phyloP scores from a whole-genome alignment of 23 red algal genomes.

The Pyropia haitanensis region DNA sequence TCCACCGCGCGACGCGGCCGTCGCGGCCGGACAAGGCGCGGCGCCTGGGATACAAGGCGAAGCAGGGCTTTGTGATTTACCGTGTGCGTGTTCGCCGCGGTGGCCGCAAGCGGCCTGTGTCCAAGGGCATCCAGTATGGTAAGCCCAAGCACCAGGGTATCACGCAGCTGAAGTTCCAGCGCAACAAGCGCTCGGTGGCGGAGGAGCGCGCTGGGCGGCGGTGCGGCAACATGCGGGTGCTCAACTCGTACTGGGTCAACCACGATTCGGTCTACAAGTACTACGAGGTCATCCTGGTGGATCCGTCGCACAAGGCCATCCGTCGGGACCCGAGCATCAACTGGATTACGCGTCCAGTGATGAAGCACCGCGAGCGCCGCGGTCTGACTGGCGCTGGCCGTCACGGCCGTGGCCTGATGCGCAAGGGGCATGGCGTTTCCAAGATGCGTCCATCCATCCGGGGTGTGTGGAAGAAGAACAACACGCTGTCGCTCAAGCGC shows the following conservation, averaged over 20 bases:
- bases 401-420: slow-evolving; percentile 63
- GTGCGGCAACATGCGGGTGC: slow-evolving; percentile 94
- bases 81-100: slow-evolving; percentile 94
- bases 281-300: slow-evolving; percentile 90
- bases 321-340: slow-evolving; percentile 78
- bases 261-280: slow-evolving; percentile 97
- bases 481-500: slow-evolving; percentile 72
- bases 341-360: slow-evolving; percentile 72
- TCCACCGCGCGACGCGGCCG: slow-evolving; percentile 78
- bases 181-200: slow-evolving; percentile 93
- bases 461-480: slow-evolving; percentile 81
- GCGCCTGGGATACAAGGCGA: slow-evolving; percentile 84
- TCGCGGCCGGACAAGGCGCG: slow-evolving; percentile 94
- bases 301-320: slow-evolving; percentile 87
- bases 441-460: slow-evolving; percentile 82
- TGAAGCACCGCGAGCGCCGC: slow-evolving; percentile 96
- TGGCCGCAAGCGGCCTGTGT: slow-evolving; percentile 90
- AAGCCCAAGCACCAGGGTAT: slow-evolving; percentile 99
- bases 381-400: slow-evolving; percentile 83
- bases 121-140: slow-evolving; percentile 98
- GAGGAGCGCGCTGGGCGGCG: slow-evolving; percentile 87
- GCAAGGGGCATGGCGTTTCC: slow-evolving; percentile 58
- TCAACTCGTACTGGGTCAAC: slow-evolving; percentile 99
- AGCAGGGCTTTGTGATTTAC: slow-evolving; percentile 89
- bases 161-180: slow-evolving; percentile 90